Evolutionary conservation across 1,284 basidiomycete species (phyloP).

Genomic region (Crucibulum cyathiforme): DNA sequence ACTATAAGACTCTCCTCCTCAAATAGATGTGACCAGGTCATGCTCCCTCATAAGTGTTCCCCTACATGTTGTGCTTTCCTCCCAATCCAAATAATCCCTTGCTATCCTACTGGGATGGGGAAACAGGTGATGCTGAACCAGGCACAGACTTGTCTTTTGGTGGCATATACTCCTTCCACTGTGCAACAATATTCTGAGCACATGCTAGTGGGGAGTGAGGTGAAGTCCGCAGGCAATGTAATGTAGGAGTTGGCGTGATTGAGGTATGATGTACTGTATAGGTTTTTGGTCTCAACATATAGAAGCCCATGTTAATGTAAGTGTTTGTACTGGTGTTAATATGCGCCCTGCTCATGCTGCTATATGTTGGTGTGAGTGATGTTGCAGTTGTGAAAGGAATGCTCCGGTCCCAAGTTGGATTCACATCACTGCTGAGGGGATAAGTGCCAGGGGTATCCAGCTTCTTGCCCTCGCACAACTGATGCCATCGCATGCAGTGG

Average conservation of each 20-base stretch:
- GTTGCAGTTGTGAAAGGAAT: no score
- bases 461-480: no score
- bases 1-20: conserved; percentile 24
- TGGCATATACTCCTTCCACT: conserved; percentile 77
- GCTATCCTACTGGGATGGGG: conserved; percentile 41
- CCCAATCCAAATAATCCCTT: conserved; percentile 69
- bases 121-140: conserved; percentile 36
- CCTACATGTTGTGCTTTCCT: conserved; percentile 59
- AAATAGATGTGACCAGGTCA: conserved; percentile 26
- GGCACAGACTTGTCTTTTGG: conserved; percentile 38
- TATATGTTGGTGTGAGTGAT: conserved; percentile 26
- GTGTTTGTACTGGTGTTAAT: conserved; percentile 31
- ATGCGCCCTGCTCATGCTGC: conserved; percentile 32
- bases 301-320: conserved; percentile 15
- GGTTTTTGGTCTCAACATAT: background rate
- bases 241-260: conserved; percentile 36
- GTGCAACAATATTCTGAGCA: conserved; percentile 78
- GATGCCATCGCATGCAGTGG: no score
- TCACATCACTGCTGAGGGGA: no score
- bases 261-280: conserved; percentile 31
- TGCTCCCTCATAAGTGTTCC: conserved; percentile 24
- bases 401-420: no score
- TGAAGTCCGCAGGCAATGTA: conserved; percentile 63
- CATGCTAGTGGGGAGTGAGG: conserved; percentile 73
- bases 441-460: no score